Conservation (phyloP, 1,284 basidiomycete genomes). For the Afroboletus lepidellus region DNA sequence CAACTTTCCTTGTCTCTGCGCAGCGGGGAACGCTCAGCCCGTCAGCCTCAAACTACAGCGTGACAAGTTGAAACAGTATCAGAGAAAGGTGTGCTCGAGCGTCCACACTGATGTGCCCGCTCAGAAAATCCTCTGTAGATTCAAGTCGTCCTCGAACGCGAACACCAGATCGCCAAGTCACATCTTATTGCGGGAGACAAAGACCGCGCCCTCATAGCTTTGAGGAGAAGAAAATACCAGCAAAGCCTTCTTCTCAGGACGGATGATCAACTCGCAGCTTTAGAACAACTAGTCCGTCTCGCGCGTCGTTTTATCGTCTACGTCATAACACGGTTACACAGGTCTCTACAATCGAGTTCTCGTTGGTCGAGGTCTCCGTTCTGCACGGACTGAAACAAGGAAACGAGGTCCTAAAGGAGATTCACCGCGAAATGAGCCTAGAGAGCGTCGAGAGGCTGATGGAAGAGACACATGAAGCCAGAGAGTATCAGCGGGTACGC, state of each 20-base stretch:
- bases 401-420: conserved; percentile 88
- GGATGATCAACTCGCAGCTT: conserved; percentile 83
- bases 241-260: conserved; percentile 86
- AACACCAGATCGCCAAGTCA: conserved; percentile 85
- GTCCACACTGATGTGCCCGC: conserved; percentile 1
- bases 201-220: conserved; percentile 81
- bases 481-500: conserved; percentile 85
- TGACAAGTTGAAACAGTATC: conserved; percentile 94
- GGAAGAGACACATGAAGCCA: conserved; percentile 89
- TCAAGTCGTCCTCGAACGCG: conserved; percentile 82
- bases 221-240: conserved; percentile 92
- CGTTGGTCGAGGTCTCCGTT: conserved; percentile 90
- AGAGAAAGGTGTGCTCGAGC: conserved; percentile 71
- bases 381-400: conserved; percentile 92
- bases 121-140: conserved; percentile 52
- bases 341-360: conserved; percentile 97
- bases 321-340: conserved; percentile 32
- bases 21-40: conserved; percentile 23
- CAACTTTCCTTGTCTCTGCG: conserved; percentile 21
- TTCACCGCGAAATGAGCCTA: conserved; percentile 90
- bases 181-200: conserved; percentile 83
- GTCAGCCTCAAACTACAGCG: conserved; percentile 87
- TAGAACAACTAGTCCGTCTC: conserved; percentile 82
- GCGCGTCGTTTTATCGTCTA: not conserved
- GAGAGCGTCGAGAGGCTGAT: conserved; percentile 93